Percentiles rank a stretch among this genome's conserved stretches.
Evolutionary conservation across 1,139 yeast genomes (phyloP).

Genomic region (Lodderomyces parapsilosis): DNA sequence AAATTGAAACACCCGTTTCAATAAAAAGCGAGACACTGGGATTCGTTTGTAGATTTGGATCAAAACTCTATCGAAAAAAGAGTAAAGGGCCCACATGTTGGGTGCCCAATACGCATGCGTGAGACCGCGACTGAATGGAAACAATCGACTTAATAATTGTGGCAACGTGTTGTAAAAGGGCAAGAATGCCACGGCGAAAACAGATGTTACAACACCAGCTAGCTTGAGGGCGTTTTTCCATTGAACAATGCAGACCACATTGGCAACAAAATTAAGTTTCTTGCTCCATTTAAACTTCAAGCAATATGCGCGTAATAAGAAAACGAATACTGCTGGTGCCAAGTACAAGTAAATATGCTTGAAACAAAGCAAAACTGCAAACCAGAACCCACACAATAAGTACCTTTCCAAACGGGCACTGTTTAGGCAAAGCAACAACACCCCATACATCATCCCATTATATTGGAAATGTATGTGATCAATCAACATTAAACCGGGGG

Average conservation of each 20-base stretch:
- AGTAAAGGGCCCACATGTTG: slow-evolving; percentile 92
- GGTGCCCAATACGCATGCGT: slow-evolving; percentile 99
- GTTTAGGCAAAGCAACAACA: slow-evolving; percentile 70
- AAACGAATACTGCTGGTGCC: slow-evolving; percentile 92
- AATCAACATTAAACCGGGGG: slow-evolving; percentile 85
- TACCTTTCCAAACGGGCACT: slow-evolving; percentile 61
- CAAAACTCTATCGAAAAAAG: slow-evolving; percentile 75
- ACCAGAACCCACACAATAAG: slow-evolving; percentile 68
- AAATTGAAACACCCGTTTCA: slow-evolving; percentile 33
- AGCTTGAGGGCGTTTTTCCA: slow-evolving; percentile 63
- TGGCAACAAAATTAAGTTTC: slow-evolving; percentile 19
- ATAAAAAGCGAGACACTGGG: slow-evolving; percentile 43
- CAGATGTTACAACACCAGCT: slow-evolving; percentile 61
- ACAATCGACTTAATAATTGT: slow-evolving; percentile 65
- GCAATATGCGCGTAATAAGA: slow-evolving; percentile 70
- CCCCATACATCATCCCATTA: slow-evolving; percentile 89
- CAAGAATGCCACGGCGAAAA: slow-evolving; percentile 70
- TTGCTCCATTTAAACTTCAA: slow-evolving; percentile 41
- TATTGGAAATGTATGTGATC: slow-evolving; percentile 96
- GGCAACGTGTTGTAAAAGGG: slow-evolving; percentile 76
- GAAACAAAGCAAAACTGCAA: slow-evolving; percentile 79
- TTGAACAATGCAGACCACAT: slow-evolving; percentile 40
- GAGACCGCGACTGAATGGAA: slow-evolving; percentile 92
- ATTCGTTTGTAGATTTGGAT: slow-evolving; percentile 49
- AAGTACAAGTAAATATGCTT: slow-evolving; percentile 90